Evolutionary conservation across 495 filamentous ascomycete species (phyloP).

Genomic region (Lophiostoma macrostomum): DNA sequence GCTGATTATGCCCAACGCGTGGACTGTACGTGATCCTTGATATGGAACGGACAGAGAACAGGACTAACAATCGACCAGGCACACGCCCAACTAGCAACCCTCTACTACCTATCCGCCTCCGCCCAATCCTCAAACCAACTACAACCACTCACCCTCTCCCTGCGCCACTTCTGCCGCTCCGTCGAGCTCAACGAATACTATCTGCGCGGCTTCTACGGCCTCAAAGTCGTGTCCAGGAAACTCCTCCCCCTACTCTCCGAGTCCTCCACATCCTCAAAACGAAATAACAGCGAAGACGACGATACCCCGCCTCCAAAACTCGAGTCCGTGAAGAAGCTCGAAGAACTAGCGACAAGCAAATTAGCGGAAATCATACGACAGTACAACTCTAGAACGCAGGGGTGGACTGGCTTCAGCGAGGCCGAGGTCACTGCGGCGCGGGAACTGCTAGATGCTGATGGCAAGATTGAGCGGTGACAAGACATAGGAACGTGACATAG

Average conservation of each 20-base stretch:
- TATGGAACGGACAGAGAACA: not conserved
- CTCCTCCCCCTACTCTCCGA: slow-evolving; percentile 34
- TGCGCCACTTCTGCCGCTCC: slow-evolving; percentile 81
- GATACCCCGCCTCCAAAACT: slow-evolving; percentile 40
- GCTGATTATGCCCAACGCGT: slow-evolving; percentile 84
- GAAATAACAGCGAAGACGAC: slow-evolving; percentile 38
- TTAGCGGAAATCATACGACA: slow-evolving; percentile 72
- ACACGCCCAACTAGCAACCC: slow-evolving; percentile 82
- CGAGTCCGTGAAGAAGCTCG: slow-evolving; percentile 61
- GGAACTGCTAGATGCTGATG: slow-evolving; percentile 59
- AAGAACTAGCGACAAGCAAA: slow-evolving; percentile 67
- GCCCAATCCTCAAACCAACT: slow-evolving; percentile 47
- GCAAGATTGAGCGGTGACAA: slow-evolving; percentile 38
- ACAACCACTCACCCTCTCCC: slow-evolving; percentile 64
- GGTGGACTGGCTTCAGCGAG: slow-evolving; percentile 69
- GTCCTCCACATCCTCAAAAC: slow-evolving; percentile 21
- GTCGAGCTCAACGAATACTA: slow-evolving; percentile 93
- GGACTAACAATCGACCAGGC: slow-evolving; percentile 50
- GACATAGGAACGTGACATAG: too few relatives aligned
- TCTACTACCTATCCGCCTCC: slow-evolving; percentile 66
- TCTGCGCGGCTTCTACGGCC: slow-evolving; percentile 84
- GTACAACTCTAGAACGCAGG: slow-evolving; percentile 55
- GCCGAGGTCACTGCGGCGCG: slow-evolving; percentile 75
- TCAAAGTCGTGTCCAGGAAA: slow-evolving; percentile 62
- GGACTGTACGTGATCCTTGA: slow-evolving; percentile 68